These are phyloP conservation scores for Jackrogersella minutella DNA, from an alignment of 495 filamentous ascomycete species.

Conservation along the genomic window DNA sequence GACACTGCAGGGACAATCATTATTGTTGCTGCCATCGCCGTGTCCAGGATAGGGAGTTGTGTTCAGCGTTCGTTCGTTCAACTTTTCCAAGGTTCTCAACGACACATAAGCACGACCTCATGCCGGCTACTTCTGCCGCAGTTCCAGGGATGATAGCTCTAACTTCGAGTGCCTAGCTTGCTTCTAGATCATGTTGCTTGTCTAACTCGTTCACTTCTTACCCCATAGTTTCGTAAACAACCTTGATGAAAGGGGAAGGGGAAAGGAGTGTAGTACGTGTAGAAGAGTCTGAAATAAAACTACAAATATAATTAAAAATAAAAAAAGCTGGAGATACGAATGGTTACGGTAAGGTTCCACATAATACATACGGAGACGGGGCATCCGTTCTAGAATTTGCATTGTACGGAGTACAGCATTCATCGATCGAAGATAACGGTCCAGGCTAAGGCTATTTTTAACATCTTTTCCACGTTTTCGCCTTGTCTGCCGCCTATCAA, in stretches of 20 bases:
- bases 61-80: constrained; percentile 32
- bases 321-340: not conserved
- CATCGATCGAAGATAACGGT: constrained; percentile 32
- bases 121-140: constrained; percentile 31
- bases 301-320: not conserved
- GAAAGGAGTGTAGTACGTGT: too few species aligned
- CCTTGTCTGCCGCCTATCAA: constrained; percentile 36
- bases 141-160: constrained; percentile 26
- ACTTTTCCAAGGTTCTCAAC: not conserved
- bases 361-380: constrained; percentile 15
- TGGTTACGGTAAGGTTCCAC: constrained; percentile 20
- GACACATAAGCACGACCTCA: constrained; percentile 17
- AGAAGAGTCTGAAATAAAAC: not conserved
- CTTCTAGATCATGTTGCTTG: constrained; percentile 5
- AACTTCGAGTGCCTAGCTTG: not conserved
- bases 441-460: constrained; percentile 39
- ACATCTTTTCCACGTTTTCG: constrained; percentile 37
- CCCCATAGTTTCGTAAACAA: constrained; percentile 13
- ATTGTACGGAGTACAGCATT: not conserved
- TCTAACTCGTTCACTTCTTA: constrained; percentile 7
- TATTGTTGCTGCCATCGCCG: constrained; percentile 27
- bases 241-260: constrained; percentile 10
- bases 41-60: constrained; percentile 41
- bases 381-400: constrained; percentile 22
- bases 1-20: constrained; percentile 42